phyloP scores from a whole-genome alignment of 1,139 yeast species.

The Blastobotrys aristatus region DNA sequence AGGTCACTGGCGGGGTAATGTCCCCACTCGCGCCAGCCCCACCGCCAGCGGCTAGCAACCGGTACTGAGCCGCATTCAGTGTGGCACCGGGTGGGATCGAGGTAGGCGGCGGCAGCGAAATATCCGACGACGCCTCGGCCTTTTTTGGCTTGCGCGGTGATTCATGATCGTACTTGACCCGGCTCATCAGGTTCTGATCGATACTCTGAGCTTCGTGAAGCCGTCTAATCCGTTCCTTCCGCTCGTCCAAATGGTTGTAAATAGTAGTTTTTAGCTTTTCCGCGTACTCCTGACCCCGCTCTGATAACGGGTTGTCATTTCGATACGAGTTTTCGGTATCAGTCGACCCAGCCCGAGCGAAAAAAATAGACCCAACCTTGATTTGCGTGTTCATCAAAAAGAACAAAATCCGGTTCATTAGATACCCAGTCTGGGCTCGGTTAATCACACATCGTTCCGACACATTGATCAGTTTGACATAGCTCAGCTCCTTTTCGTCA shows the following conservation, averaged over 20 bases:
- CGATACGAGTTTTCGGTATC: constrained; percentile 31
- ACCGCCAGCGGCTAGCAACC: not conserved
- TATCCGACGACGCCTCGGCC: too few relatives aligned
- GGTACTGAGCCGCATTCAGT: not conserved
- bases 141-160: not conserved
- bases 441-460: constrained; percentile 82
- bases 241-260: constrained; percentile 34
- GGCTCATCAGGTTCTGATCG: constrained; percentile 13
- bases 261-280: constrained; percentile 39
- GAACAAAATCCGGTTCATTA: constrained; percentile 83
- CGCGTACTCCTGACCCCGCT: constrained; percentile 38
- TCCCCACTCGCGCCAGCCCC: constrained; percentile 7
- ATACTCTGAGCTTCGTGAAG: constrained; percentile 11
- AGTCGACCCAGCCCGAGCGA: constrained; percentile 55
- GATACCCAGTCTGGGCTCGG: constrained; percentile 78
- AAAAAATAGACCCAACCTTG: constrained; percentile 79
- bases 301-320: constrained; percentile 36
- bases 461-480: constrained; percentile 78
- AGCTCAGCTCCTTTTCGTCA: constrained; percentile 53
- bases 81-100: constrained; percentile 1
- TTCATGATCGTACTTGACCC: constrained; percentile 13
- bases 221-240: constrained; percentile 20
- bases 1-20: constrained; percentile 23
- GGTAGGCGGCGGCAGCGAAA: not conserved
- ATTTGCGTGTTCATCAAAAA: constrained; percentile 83